Evolutionary conservation across 768 basidiomycete species (phyloP).

Genomic region (Collybiopsis luxurians): DNA sequence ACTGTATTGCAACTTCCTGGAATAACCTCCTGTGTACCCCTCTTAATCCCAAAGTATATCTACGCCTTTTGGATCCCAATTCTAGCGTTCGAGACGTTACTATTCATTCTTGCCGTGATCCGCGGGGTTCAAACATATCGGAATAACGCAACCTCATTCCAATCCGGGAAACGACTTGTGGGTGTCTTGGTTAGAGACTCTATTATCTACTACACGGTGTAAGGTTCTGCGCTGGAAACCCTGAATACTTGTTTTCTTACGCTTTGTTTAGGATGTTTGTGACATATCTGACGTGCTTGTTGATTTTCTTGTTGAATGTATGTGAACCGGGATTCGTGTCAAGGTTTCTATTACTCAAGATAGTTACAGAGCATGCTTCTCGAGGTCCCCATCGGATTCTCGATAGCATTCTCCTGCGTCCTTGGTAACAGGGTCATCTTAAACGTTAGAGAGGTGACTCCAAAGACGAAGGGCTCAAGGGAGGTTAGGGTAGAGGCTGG

Average conservation of each 20-base stretch:
- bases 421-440: constrained; percentile 55
- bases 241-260: neutral
- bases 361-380: constrained; percentile 31
- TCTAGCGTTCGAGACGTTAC: constrained; percentile 49
- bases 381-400: constrained; percentile 57
- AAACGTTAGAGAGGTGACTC: constrained; percentile 47
- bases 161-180: constrained; percentile 40
- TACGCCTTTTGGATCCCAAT: constrained; percentile 63
- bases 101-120: constrained; percentile 48
- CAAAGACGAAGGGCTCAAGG: constrained; percentile 16
- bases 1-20: too few relatives aligned
- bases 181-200: constrained; percentile 55
- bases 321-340: constrained; percentile 12
- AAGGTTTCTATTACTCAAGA: neutral
- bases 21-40: constrained; percentile 41
- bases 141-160: constrained; percentile 32
- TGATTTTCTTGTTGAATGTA: constrained; percentile 37
- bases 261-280: constrained; percentile 44
- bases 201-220: constrained; percentile 57
- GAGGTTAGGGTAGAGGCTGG: neutral
- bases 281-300: constrained; percentile 50
- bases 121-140: constrained; percentile 47
- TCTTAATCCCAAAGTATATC: constrained; percentile 37
- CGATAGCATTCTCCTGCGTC: constrained; percentile 56
- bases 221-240: constrained; percentile 15